Base-by-base conservation (phyloP, 805 yeast genomes). In the Wickerhamomyces subpelliculosus region DNA sequence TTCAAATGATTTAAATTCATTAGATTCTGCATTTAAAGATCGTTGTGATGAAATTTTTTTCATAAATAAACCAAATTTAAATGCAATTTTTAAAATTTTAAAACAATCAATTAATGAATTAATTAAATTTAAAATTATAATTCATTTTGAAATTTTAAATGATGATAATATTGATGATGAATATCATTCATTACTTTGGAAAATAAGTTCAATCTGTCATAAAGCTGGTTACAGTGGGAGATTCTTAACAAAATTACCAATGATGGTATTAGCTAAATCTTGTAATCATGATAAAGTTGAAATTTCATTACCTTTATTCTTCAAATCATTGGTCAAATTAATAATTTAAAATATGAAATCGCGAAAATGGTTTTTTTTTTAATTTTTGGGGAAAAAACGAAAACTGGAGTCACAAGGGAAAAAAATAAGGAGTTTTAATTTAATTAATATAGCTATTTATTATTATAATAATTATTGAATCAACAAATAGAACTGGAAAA, bases 11-110 rank as follows among this genome's bases (percentile, higher is more conserved):
- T 25, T 63, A 8, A 47, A 52, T 12, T 56, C 64, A 3, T 48
- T 70, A 21, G 75, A 70, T 50, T 51, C 59, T 2, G 75, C 75
- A 2, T 70, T 70, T 41, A 28, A 65, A 6, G 75, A 69, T 50
- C 51, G 75, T 31, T 64, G 65, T 5, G 73, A 67, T 40, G 58
- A 56, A 5, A 46, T 55, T 2, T 66, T 64, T 38, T 47, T 44
- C 29, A 52, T 68, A 5, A 58, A 60, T 3, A 55, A 45, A 26
- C 73, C 73, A 9, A 48, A 57, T n/a, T 34, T 39, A 16, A 33
- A 38, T 8, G 63, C 61, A 0, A 56, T 60, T 4, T 46, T 42
- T 20, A 43, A 47, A 26, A 66, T 67, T 13, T 35, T 68, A 14
- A 36, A 45, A 4, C 45, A 57, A 1, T 51, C 58, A 11, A 44